Conservation (phyloP, 257 asterid species). For the Anisodus tanguticus region DNA sequence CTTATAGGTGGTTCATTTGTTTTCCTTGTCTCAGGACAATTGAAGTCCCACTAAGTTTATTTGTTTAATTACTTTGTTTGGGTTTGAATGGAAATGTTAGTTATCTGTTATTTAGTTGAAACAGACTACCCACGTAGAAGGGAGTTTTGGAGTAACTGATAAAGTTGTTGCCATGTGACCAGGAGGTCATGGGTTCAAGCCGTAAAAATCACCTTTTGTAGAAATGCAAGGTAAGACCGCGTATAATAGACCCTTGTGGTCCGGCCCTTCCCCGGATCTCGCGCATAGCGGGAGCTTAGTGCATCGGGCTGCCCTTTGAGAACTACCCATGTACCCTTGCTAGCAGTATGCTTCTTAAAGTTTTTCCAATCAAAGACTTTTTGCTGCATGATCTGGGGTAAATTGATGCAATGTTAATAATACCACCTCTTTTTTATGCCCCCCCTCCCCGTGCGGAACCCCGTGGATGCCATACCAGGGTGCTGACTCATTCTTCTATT, state of each 20-base stretch:
- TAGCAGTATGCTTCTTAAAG: neutral
- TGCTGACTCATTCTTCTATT: neutral
- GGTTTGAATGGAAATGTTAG: neutral
- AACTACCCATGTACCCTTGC: neutral
- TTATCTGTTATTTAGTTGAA: neutral
- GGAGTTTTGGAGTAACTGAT: too few species aligned
- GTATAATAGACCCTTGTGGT: too few species aligned
- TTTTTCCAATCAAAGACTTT: neutral
- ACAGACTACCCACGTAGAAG: neutral
- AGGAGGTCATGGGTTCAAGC: too few species aligned
- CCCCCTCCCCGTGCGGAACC: neutral
- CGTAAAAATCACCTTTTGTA: too few species aligned
- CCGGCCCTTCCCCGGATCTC: too few species aligned
- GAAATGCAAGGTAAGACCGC: too few species aligned
- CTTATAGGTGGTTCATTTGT: neutral
- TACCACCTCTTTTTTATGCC: neutral
- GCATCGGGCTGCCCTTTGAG: too few species aligned
- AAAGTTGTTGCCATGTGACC: too few species aligned
- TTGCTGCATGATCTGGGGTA: neutral
- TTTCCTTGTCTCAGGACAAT: slow-evolving; percentile 18
- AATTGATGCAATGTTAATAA: neutral
- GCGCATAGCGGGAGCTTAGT: too few species aligned
- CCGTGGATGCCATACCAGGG: slow-evolving; percentile 17
- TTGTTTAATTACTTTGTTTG: neutral
- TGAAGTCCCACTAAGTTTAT: neutral